phyloP scores from a whole-genome alignment of 805 yeast genomes.

The Myxozyma monticola region DNA sequence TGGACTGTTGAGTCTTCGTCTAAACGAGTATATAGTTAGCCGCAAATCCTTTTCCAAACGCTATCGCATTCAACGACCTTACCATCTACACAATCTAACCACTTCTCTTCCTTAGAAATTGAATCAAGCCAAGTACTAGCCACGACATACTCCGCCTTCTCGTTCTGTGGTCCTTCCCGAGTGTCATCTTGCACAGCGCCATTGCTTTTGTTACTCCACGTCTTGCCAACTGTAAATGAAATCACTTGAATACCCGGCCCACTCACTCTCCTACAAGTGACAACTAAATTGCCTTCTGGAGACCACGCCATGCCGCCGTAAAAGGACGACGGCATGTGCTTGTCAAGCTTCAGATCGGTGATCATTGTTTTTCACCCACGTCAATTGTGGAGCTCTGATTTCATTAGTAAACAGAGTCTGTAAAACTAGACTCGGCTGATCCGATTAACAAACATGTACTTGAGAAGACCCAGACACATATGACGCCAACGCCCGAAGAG shows the following conservation, averaged over 20 bases:
- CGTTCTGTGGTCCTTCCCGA: neutral
- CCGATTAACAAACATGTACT: too few species aligned
- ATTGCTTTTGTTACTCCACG: slow-evolving; percentile 4
- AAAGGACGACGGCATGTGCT: slow-evolving; percentile 14
- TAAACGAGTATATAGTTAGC: neutral
- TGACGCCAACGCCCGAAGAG: neutral
- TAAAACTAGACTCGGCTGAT: too few species aligned
- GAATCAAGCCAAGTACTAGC: slow-evolving; percentile 1
- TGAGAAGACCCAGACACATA: too few species aligned
- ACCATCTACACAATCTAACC: slow-evolving; percentile 1
- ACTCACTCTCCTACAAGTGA: neutral
- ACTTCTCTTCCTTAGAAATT: neutral
- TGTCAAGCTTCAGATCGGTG: slow-evolving; percentile 13
- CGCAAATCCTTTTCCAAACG: neutral
- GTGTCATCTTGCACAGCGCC: neutral
- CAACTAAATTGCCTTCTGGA: slow-evolving; percentile 19
- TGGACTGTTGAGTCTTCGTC: neutral
- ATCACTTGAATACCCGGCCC: slow-evolving; percentile 8
- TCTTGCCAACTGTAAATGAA: slow-evolving; percentile 3
- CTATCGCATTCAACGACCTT: neutral
- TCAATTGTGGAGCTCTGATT: neutral
- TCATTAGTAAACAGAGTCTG: neutral
- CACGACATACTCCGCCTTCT: slow-evolving; percentile 1
- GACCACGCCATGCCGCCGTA: slow-evolving; percentile 14
- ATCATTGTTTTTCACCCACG: slow-evolving; percentile 6